Percentiles rank a stretch among this genome's conserved stretches.
Evolutionary conservation across 257 asterid species (phyloP).

Genomic region (Capsicum rhomboideum): DNA sequence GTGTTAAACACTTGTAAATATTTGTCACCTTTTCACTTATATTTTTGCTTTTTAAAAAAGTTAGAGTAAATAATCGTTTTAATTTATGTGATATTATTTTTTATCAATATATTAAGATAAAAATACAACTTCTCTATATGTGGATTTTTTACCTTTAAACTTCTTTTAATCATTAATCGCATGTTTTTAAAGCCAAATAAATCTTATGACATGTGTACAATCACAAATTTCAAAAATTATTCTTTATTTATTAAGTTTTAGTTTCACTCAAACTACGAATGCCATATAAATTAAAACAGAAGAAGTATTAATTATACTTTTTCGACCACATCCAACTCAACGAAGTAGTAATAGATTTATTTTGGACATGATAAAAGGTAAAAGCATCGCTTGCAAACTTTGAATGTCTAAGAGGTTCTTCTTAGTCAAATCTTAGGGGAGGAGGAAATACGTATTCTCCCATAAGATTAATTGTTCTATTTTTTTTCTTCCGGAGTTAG

Average conservation of each 20-base stretch:
- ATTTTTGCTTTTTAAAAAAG: not conserved
- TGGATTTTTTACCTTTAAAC: not conserved
- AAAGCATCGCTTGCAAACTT: not conserved
- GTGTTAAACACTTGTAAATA: constrained; percentile 6
- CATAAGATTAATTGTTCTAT: not conserved
- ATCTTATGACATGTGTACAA: no score
- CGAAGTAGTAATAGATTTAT: not conserved
- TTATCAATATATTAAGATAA: no score
- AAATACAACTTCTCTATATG: no score
- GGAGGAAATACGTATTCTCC: not conserved
- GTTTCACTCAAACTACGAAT: no score
- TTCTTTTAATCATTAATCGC: not conserved
- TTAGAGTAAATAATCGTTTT: not conserved
- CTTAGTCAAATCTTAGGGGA: not conserved
- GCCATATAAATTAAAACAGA: not conserved
- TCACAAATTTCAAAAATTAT: no score
- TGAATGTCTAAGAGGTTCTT: no score
- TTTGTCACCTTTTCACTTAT: not conserved
- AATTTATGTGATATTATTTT: not conserved
- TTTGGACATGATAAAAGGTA: not conserved
- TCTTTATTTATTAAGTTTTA: no score
- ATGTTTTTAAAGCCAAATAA: not conserved
- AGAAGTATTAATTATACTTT: not conserved
- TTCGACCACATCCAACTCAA: no score
- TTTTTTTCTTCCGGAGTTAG: not conserved